Base-by-base conservation (phyloP, 176 grass and related monocot genomes). In the Triticum monococcum region DNA sequence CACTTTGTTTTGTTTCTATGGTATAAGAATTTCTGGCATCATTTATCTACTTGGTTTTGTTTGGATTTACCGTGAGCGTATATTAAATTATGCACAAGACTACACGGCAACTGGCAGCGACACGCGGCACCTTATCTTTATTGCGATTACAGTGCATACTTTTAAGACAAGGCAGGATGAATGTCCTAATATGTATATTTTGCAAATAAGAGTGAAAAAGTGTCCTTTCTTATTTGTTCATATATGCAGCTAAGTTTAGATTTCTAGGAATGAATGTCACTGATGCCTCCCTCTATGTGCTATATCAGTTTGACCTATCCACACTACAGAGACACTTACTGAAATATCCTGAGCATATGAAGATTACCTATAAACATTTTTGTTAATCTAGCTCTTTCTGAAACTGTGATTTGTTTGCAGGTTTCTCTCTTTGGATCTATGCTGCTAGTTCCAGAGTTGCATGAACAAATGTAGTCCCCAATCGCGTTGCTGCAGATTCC, bases 291-390 rank as follows among this genome's bases (percentile, higher is more conserved):
- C 57, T 59, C 5, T 80, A 50, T 50, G 33, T 25, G 18, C 52
- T 84, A 13, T 32, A 35, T 63, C 38, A 74, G 20, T 25, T 10
- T 52, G 41, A 72, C 50, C 6, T 45, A 18, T 3, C 5, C 18
- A 32, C 59, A 65, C n/a, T 78, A 64, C 69, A 28, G 41, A 45
- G 73, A 31, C 13, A 57, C 5, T 35, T 64, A 61, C 7, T 83
- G 10, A 79, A 71, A 64, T 71, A 22, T 38, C 24, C 36, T 18
- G 45, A 78, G 45, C 0, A 78, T 18, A 73, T 25, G 56, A 14
- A 84, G 35, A 32, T 84, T 89, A 89, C 87, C 87, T 89, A 80
- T 72, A 66, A 89, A 89, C 2, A 18, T 72, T 88, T 88, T 88
- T 56, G 75, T 89, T 35, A 89, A 17, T 71, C n/a, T 64, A 54